These are phyloP conservation scores for Pugionium dolabratum DNA, from an alignment of 345 rosid species.

Conservation along the genomic window DNA sequence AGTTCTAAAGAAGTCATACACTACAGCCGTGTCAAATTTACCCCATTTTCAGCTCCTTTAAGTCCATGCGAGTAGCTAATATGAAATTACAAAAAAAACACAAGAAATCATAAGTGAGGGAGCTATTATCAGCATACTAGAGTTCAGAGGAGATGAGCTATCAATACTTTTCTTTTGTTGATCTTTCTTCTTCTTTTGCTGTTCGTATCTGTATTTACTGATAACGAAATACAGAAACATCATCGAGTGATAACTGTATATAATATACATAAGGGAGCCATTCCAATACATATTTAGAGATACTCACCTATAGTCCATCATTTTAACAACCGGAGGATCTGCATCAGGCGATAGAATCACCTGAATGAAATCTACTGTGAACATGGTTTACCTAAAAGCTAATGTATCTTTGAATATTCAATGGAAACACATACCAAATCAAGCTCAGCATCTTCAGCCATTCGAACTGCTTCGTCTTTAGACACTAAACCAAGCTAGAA, in stretches of 20 bases:
- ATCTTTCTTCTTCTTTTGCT: constrained; percentile 74
- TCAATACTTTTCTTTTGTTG: constrained; percentile 88
- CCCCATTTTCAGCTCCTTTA: constrained; percentile 97
- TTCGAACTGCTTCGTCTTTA: constrained; percentile 69
- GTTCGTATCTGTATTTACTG: constrained; percentile 86
- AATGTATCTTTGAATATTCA: background rate
- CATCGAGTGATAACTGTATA: background rate
- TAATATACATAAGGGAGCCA: background rate
- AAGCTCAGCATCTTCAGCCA: constrained; percentile 85
- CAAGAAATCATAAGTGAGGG: constrained; percentile 8
- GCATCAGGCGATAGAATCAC: constrained; percentile 89
- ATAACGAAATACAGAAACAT: background rate
- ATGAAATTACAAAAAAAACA: constrained; percentile 16
- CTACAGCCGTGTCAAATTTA: constrained; percentile 24
- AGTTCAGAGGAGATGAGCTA: constrained; percentile 36
- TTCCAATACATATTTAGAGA: background rate
- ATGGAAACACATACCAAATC: constrained; percentile 63
- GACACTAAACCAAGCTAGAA: constrained; percentile 80
- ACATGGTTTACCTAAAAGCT: background rate
- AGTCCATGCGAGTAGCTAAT: constrained; percentile 71
- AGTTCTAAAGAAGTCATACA: background rate
- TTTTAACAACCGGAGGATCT: constrained; percentile 91
- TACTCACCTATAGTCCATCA: constrained; percentile 81
- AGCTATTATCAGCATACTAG: constrained; percentile 24
- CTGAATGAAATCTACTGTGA: constrained; percentile 38